Evolutionary conservation across 2,329 filamentous ascomycete species (phyloP).

Genomic region (Coniosporium tulheliwenetii): DNA sequence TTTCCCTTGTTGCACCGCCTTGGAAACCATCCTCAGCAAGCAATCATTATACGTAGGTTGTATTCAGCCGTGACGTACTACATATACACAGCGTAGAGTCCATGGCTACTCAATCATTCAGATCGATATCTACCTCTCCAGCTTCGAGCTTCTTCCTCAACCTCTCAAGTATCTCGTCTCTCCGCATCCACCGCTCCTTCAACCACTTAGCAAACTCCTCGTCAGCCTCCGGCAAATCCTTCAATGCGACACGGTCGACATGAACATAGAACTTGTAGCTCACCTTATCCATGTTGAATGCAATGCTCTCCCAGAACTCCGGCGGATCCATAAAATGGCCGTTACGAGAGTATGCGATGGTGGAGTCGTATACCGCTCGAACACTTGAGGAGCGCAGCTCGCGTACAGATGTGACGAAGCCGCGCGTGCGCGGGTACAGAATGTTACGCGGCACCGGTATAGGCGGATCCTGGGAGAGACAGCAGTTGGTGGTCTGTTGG

Average conservation of each 20-base stretch:
- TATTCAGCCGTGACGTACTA: no score
- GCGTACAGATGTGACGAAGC: conserved; percentile 44
- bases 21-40: no score
- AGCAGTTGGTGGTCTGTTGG: conserved; percentile 34
- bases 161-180: conserved; percentile 17
- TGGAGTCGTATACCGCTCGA: conserved; percentile 22
- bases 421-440: conserved; percentile 44
- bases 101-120: no score
- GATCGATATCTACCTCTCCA: background rate
- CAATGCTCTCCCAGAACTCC: conserved; percentile 15
- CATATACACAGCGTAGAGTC: no score
- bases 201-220: conserved; percentile 17
- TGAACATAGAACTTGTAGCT: conserved; percentile 17
- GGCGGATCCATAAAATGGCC: conserved; percentile 15
- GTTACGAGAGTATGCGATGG: conserved; percentile 18
- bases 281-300: conserved; percentile 8
- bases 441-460: conserved; percentile 35
- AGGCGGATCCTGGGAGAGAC: conserved; percentile 31
- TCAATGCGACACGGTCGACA: conserved; percentile 14
- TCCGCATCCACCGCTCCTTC: conserved; percentile 18
- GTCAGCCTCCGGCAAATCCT: conserved; percentile 11
- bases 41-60: no score
- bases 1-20: no score
- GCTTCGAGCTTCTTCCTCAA: conserved; percentile 6
- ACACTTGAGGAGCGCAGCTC: conserved; percentile 26